phyloP scores from a whole-genome alignment of 352 stramenopile genomes.

The Globisporangium canariense region DNA sequence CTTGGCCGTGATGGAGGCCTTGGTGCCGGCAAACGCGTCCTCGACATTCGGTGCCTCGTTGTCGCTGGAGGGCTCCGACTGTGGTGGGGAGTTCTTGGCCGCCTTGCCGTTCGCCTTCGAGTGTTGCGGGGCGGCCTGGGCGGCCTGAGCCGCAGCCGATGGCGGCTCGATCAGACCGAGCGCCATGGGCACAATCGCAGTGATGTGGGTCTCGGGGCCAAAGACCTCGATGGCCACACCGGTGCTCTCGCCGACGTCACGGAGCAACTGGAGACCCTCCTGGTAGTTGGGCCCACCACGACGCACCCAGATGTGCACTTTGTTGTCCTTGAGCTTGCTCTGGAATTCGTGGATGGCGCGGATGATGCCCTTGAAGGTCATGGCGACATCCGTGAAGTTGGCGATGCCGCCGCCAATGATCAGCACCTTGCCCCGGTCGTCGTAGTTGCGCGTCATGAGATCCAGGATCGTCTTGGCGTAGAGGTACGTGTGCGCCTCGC shows the following conservation, averaged over 20 bases:
- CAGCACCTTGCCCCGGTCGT: constrained; percentile 92
- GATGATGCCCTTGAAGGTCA: constrained; percentile 98
- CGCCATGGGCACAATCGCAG: constrained; percentile 91
- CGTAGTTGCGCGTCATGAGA: constrained; percentile 92
- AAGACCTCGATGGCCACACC: constrained; percentile 94
- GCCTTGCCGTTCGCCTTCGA: constrained; percentile 22
- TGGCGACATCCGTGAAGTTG: constrained; percentile 97
- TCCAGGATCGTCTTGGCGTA: constrained; percentile 96
- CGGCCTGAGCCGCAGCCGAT: constrained; percentile 11
- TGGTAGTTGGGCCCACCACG: constrained; percentile 96
- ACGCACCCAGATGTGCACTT: constrained; percentile 94
- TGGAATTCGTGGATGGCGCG: constrained; percentile 91
- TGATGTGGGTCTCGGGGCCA: constrained; percentile 96
- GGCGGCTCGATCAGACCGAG: constrained; percentile 85
- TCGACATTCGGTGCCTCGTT: constrained; percentile 27
- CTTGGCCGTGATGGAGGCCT: constrained; percentile 22
- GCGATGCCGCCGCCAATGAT: constrained; percentile 97
- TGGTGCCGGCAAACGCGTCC: constrained; percentile 23
- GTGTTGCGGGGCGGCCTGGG: constrained; percentile 20
- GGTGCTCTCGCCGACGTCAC: constrained; percentile 84
- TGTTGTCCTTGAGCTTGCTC: constrained; percentile 88
- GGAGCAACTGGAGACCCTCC: constrained; percentile 93
- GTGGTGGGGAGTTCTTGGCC: constrained; percentile 4
- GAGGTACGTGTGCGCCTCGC: constrained; percentile 95
- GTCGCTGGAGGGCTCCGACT: constrained; percentile 30